Percentiles rank a stretch among this genome's conserved stretches.
These are phyloP conservation scores for Nannochloropsis oceanica DNA, from an alignment of 108 stramenopile species.

Conservation along the genomic window DNA sequence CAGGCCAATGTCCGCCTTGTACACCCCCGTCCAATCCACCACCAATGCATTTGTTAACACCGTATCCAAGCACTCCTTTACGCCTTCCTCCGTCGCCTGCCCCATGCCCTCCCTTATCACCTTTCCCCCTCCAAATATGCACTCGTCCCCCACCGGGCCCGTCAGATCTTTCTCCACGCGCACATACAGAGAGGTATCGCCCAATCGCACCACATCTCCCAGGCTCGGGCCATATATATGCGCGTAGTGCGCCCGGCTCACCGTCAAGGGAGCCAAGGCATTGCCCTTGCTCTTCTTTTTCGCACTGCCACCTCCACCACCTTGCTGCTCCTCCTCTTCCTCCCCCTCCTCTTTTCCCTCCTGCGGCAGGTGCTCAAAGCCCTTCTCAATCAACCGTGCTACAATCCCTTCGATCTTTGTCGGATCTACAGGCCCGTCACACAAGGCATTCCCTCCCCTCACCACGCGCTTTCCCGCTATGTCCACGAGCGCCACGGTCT, in stretches of 20 bases:
- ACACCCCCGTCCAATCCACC: conserved; percentile 61
- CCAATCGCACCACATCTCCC: conserved; percentile 69
- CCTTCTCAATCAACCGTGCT: conserved; percentile 6
- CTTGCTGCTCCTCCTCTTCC: not conserved
- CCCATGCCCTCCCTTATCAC: conserved; percentile 96
- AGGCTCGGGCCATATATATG: conserved; percentile 34
- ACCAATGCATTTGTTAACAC: conserved; percentile 93
- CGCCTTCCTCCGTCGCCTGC: conserved; percentile 54
- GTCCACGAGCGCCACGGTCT: conserved; percentile 70
- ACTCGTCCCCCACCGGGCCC: conserved; percentile 63
- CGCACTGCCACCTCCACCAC: not conserved
- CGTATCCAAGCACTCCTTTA: conserved; percentile 58
- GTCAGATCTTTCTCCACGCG: conserved; percentile 53
- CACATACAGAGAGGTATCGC: conserved; percentile 68
- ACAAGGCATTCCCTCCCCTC: not conserved
- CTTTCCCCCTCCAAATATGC: conserved; percentile 96
- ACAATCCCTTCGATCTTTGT: conserved; percentile 32
- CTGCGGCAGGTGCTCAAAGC: conserved; percentile 18
- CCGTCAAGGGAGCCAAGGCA: conserved; percentile 40
- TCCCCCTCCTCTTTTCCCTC: not conserved
- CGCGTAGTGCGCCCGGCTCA: conserved; percentile 45
- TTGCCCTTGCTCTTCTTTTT: not conserved
- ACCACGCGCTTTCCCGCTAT: conserved; percentile 57
- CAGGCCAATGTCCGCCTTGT: conserved; percentile 88
- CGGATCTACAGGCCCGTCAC: conserved; percentile 36